These are phyloP conservation scores for Skeletonema grethae DNA, from an alignment of 108 stramenopile genomes.

Conservation along the genomic window DNA sequence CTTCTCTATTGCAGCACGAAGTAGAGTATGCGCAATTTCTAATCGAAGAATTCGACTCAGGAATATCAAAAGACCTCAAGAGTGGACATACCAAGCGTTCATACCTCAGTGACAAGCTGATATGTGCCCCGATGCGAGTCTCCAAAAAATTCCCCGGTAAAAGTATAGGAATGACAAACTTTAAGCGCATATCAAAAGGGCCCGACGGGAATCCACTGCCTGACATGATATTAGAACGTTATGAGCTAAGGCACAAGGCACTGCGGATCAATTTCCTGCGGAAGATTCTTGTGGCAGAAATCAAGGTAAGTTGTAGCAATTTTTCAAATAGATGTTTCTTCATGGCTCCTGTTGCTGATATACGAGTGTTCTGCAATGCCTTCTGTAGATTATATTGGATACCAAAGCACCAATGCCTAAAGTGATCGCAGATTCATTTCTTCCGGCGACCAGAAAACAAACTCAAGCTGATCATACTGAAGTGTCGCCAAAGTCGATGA, in stretches of 20 bases:
- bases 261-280: constrained; percentile 30
- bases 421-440: neutral
- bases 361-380: neutral
- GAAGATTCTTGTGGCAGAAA: constrained; percentile 10
- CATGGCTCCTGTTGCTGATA: neutral
- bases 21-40: constrained; percentile 36
- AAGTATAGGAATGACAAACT: constrained; percentile 31
- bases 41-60: constrained; percentile 30
- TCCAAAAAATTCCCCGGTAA: constrained; percentile 43
- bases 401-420: neutral
- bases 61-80: constrained; percentile 16
- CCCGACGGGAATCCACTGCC: constrained; percentile 5
- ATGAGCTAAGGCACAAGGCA: constrained; percentile 19
- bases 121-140: constrained; percentile 41
- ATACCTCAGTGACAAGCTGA: constrained; percentile 38
- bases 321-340: constrained; percentile 4
- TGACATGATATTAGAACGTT: neutral
- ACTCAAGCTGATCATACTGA: neutral
- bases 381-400: constrained; percentile 4
- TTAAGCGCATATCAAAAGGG: neutral
- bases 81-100: constrained; percentile 27
- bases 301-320: constrained; percentile 2
- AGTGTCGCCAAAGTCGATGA: neutral
- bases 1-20: constrained; percentile 22
- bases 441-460: neutral